Evolutionary conservation across 768 basidiomycete genomes (phyloP).

Genomic region (Mycena capillaripes): DNA sequence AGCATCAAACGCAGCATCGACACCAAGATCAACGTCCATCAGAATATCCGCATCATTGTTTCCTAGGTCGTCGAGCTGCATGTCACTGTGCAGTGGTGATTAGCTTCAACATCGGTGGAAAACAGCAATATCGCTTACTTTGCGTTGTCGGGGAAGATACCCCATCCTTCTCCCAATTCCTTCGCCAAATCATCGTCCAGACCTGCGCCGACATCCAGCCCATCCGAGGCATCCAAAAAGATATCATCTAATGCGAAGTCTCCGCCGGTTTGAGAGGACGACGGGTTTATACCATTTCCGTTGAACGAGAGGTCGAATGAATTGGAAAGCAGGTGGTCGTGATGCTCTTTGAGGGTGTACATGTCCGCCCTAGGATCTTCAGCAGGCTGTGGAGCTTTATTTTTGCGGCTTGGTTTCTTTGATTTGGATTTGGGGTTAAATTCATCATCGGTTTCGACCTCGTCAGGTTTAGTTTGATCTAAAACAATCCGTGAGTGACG

Average conservation of each 20-base stretch:
- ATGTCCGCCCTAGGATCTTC: conserved; percentile 65
- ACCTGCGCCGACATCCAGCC: conserved; percentile 68
- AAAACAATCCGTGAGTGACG: background rate
- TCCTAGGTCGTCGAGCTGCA: conserved; percentile 29
- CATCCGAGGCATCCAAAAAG: conserved; percentile 66
- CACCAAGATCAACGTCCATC: conserved; percentile 47
- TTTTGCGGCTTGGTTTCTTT: conserved; percentile 46
- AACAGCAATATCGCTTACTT: conserved; percentile 13
- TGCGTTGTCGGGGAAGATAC: conserved; percentile 47
- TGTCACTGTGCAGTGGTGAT: conserved; percentile 12
- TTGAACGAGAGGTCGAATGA: conserved; percentile 77
- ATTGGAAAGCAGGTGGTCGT: conserved; percentile 74
- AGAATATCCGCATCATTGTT: conserved; percentile 37
- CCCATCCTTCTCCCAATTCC: conserved; percentile 84
- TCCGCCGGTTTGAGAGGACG: conserved; percentile 70
- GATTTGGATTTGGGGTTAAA: conserved; percentile 58
- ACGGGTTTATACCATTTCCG: conserved; percentile 53
- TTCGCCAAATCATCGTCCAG: conserved; percentile 82
- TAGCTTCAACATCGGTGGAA: background rate
- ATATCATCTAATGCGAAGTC: conserved; percentile 68
- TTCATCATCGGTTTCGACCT: conserved; percentile 60
- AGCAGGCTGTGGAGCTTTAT: conserved; percentile 43
- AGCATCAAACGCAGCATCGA: conserved; percentile 19
- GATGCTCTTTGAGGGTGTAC: conserved; percentile 80
- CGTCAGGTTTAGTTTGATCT: conserved; percentile 34